These are phyloP conservation scores for Coix lacrymajobi DNA, from an alignment of 176 grass and related monocot species.

Conservation along the genomic window DNA sequence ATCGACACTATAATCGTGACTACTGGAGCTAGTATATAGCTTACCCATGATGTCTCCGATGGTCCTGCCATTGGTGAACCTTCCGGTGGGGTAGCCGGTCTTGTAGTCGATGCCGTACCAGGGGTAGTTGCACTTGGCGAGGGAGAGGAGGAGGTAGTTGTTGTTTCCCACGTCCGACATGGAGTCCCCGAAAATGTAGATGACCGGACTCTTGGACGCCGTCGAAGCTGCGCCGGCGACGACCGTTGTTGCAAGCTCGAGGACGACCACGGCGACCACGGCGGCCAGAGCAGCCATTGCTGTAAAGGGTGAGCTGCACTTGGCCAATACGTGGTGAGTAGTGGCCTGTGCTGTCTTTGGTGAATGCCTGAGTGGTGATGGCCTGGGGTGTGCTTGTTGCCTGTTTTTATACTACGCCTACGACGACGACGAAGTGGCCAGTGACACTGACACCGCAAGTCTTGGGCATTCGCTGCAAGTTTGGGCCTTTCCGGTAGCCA, in stretches of 20 bases:
- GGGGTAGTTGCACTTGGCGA: constrained; percentile 85
- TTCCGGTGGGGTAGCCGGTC: constrained; percentile 54
- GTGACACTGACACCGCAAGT: not conserved
- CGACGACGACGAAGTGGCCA: not conserved
- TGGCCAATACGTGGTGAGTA: not conserved
- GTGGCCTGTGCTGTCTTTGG: not conserved
- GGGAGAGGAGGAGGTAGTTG: constrained; percentile 72
- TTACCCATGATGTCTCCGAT: constrained; percentile 93
- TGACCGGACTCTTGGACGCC: constrained; percentile 30
- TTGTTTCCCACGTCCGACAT: constrained; percentile 97
- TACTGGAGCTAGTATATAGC: not conserved
- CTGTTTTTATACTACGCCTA: constrained; percentile 31
- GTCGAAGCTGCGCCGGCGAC: not conserved
- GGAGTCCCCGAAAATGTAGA: constrained; percentile 87
- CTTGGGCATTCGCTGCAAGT: constrained; percentile 39
- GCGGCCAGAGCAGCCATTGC: constrained; percentile 48
- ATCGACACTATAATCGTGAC: not conserved
- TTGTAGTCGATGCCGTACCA: constrained; percentile 92
- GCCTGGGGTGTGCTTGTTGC: not conserved
- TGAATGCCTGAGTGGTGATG: not conserved
- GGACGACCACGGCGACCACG: constrained; percentile 4
- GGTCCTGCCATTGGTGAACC: constrained; percentile 93
- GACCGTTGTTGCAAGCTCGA: not conserved
- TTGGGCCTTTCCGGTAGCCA: constrained; percentile 23
- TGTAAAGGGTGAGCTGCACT: not conserved